Percentiles rank a stretch among this genome's conserved stretches.
These are phyloP conservation scores for Hydrangea macrophylla DNA, from an alignment of 148 eudicot genomes.

Conservation along the genomic window DNA sequence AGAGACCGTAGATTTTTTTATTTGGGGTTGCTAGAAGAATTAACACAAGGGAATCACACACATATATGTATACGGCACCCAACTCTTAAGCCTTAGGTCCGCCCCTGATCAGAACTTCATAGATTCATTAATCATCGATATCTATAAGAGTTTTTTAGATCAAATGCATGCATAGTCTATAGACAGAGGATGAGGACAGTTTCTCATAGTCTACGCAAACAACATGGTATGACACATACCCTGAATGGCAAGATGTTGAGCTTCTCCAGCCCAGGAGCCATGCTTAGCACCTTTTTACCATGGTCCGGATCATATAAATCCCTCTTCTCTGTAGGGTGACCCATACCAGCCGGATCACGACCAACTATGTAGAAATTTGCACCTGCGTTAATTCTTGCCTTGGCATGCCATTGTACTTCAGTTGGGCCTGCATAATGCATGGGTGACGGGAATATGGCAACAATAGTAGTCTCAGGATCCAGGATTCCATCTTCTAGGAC, in stretches of 20 bases:
- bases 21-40: too few species aligned
- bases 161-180: too few species aligned
- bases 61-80: too few species aligned
- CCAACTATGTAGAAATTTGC: conserved; percentile 93
- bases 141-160: too few species aligned
- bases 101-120: too few species aligned
- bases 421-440: conserved; percentile 98
- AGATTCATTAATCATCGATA: too few species aligned
- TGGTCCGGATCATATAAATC: conserved; percentile 89
- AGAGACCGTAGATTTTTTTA: too few species aligned
- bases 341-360: conserved; percentile 93
- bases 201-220: neutral
- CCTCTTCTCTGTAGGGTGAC: conserved; percentile 78
- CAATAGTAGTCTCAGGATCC: conserved; percentile 78
- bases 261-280: conserved; percentile 90
- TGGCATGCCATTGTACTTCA: conserved; percentile 95
- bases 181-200: neutral
- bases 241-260: conserved; percentile 75
- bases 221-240: conserved; percentile 38
- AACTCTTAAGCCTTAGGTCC: too few species aligned
- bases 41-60: too few species aligned
- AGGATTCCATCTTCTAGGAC: conserved; percentile 85
- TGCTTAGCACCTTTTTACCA: conserved; percentile 83
- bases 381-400: conserved; percentile 87
- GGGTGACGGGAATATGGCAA: conserved; percentile 82